Base-by-base conservation (phyloP, 2,329 filamentous ascomycete genomes). In the Domatiomyces globalis region DNA sequence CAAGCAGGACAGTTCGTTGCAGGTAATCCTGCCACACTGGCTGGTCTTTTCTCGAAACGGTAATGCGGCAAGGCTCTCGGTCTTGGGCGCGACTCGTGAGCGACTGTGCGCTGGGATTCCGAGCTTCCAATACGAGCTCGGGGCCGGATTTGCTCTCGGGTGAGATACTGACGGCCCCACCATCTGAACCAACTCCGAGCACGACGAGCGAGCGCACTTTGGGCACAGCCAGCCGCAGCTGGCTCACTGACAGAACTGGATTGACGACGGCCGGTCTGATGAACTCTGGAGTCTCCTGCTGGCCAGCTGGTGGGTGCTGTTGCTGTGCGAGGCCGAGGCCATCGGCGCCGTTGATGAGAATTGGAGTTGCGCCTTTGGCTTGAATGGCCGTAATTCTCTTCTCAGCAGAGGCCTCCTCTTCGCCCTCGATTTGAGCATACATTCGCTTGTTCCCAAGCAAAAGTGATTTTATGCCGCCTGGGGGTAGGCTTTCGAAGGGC, bases 361-460 rank as follows among this genome's bases (percentile, higher is more conserved):
- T 85, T 1, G 85, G 77, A 6, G 80, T 79, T 15, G 84, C 83
- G 0, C 86, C 86, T 49, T 80, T 79, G 45, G 79, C 72, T 47
- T 78, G 76, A 15, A 78, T 73, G 19, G 73, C 65, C 9, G 76
- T 71, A 33, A 84, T 69, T 50, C 79, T 73, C 63, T 82, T 83
- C 63, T 75, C 77, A 5, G 75, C 67, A 43, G 74, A 69, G 43
- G 71, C 74, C 47, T 88, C 85, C 17, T 92, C 87, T 29, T 90
- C 87, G 1, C 77, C 81, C 52, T 94, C 86, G 4, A 84, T 69
- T 5, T 78, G 76, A 15, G 80, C 77, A 46, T 84, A 81, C 63
- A 92, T 95, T 22, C 92, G 78, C 69, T 96, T 98, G 65, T 95
- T 98, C 0, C 92, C 92, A 18, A 96, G 77, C 1, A 98, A 71